Evolutionary conservation across 192 early-diverging fungal species (phyloP).

Genomic region (Coemansia sp.): DNA sequence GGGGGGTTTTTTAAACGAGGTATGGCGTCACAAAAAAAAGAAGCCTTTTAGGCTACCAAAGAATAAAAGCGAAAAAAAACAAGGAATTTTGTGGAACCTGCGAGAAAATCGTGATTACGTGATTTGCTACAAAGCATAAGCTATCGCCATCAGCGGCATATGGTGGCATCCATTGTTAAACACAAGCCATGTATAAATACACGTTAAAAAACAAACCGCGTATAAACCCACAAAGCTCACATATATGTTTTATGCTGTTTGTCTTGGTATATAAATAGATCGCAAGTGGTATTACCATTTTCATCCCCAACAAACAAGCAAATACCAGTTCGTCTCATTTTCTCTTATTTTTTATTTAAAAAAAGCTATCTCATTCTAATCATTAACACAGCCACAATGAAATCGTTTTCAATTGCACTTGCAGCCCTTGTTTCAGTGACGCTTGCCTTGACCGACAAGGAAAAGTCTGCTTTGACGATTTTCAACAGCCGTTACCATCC

Average conservation of each 20-base stretch:
- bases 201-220: too few species aligned
- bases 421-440: constrained; percentile 6
- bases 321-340: not conserved
- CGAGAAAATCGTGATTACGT: not conserved
- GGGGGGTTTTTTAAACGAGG: not conserved
- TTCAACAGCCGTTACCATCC: constrained; percentile 23
- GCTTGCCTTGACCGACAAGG: constrained; percentile 23
- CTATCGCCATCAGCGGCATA: not conserved
- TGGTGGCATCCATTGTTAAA: constrained; percentile 4
- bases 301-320: too few species aligned
- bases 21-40: not conserved
- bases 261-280: too few species aligned
- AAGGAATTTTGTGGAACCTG: constrained; percentile 1
- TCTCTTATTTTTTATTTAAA: not conserved
- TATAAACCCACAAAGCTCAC: too few species aligned
- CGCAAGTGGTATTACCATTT: too few species aligned
- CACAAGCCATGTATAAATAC: not conserved
- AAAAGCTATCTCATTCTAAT: not conserved
- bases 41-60: not conserved
- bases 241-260: too few species aligned
- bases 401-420: not conserved
- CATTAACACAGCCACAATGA: constrained; percentile 6
- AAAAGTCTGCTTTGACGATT: constrained; percentile 17
- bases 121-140: not conserved
- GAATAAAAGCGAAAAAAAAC: not conserved